phyloP scores from a whole-genome alignment of 257 asterid genomes.

The Cruciata laevipes region DNA sequence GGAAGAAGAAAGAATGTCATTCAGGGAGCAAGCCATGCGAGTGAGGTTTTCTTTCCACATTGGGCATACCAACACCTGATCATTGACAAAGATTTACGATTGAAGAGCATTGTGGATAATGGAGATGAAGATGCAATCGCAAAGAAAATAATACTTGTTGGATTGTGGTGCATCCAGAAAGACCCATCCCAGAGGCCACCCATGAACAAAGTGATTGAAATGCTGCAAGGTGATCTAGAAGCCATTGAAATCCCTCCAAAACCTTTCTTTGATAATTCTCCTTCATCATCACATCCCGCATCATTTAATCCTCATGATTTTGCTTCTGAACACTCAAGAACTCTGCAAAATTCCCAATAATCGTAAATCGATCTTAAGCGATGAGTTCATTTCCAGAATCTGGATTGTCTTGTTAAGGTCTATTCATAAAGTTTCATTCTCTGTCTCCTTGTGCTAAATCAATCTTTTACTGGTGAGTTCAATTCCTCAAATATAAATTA shows the following conservation, averaged over 20 bases:
- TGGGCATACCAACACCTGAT: conserved; percentile 24
- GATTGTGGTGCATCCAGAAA: conserved; percentile 13
- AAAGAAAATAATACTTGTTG: not conserved
- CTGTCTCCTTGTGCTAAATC: too few relatives aligned
- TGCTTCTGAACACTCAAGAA: not conserved
- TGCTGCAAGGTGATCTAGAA: conserved; percentile 17
- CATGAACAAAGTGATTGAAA: conserved; percentile 14
- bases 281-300: not conserved
- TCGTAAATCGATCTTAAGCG: not conserved
- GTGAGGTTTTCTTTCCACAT: conserved; percentile 23
- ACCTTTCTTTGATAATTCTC: conserved; percentile 16
- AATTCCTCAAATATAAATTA: too few relatives aligned
- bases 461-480: too few relatives aligned
- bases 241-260: conserved; percentile 21
- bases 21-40: not conserved
- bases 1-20: conserved; percentile 20
- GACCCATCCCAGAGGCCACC: conserved; percentile 16
- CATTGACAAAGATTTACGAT: not conserved
- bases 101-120: not conserved
- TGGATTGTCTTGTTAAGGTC: not conserved
- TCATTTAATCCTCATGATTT: not conserved
- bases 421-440: too few relatives aligned
- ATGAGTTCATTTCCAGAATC: not conserved
- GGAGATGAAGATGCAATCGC: not conserved
- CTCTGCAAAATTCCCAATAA: not conserved